phyloP scores from a whole-genome alignment of 345 rosid species.

The Conringia planisiliqua region DNA sequence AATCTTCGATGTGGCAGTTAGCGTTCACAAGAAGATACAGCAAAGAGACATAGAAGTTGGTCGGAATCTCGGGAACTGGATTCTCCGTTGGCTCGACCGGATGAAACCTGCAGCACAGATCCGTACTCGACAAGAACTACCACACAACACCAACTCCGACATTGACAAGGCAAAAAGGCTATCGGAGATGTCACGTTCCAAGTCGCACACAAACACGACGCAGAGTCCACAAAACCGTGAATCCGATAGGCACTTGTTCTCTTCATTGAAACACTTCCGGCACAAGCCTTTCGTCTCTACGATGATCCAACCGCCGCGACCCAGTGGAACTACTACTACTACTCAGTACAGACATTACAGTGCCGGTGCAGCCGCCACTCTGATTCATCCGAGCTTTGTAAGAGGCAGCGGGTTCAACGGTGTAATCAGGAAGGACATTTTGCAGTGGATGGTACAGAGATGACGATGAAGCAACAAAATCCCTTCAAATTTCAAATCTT shows the following conservation, averaged over 20 bases:
- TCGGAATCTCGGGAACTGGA: conserved; percentile 80
- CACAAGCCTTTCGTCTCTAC: conserved; percentile 50
- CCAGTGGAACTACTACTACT: conserved; percentile 35
- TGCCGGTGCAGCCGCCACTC: conserved; percentile 21
- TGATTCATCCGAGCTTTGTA: conserved; percentile 23
- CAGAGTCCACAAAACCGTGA: conserved; percentile 44
- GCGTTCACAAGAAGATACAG: conserved; percentile 68
- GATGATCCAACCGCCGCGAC: conserved; percentile 59
- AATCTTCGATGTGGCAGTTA: conserved; percentile 60
- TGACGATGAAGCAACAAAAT: neutral
- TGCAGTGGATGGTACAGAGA: conserved; percentile 55
- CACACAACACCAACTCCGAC: conserved; percentile 27
- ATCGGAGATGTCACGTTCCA: conserved; percentile 36
- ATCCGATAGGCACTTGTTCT: conserved; percentile 51
- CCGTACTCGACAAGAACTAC: conserved; percentile 37
- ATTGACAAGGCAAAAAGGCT: conserved; percentile 43
- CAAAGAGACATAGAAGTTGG: conserved; percentile 88
- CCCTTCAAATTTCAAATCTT: neutral
- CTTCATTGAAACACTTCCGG: conserved; percentile 43
- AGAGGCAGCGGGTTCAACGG: conserved; percentile 37
- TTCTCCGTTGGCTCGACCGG: conserved; percentile 74
- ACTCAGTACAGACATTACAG: conserved; percentile 61
- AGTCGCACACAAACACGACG: conserved; percentile 34
- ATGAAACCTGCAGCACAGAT: conserved; percentile 95
- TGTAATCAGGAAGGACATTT: conserved; percentile 65